phyloP scores from a whole-genome alignment of 1,139 yeast genomes.

The Pichia sp. region DNA sequence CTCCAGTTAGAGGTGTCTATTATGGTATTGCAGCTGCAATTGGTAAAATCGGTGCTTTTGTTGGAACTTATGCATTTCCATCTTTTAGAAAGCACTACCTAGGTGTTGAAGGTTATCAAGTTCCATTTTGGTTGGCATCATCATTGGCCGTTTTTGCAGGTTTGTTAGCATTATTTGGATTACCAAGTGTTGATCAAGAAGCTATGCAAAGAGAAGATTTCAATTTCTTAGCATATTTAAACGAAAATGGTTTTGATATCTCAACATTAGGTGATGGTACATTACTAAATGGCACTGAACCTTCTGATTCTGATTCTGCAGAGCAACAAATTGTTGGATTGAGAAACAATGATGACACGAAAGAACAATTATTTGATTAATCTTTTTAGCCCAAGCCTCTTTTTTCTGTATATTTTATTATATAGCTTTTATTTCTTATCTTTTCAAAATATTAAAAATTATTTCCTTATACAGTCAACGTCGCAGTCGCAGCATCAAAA shows the following conservation, averaged over 20 bases:
- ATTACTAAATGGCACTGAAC: conserved; percentile 12
- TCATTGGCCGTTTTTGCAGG: conserved; percentile 72
- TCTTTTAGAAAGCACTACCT: conserved; percentile 30
- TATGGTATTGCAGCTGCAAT: conserved; percentile 88
- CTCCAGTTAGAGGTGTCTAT: conserved; percentile 85
- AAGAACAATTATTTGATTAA: background rate
- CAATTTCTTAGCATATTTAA: conserved; percentile 59
- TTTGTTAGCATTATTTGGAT: conserved; percentile 56
- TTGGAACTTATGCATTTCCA: conserved; percentile 86
- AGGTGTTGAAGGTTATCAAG: conserved; percentile 44
- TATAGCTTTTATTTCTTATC: too few relatives aligned
- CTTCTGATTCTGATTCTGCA: conserved; percentile 1
- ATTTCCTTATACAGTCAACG: too few relatives aligned
- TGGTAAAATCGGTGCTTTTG: conserved; percentile 90
- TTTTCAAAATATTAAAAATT: too few relatives aligned
- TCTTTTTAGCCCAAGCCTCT: background rate
- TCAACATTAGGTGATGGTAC: conserved; percentile 40
- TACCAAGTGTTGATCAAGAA: conserved; percentile 80
- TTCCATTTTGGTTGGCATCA: conserved; percentile 80
- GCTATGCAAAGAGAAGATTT: conserved; percentile 75
- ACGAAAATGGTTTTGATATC: conserved; percentile 52
- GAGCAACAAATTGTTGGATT: conserved; percentile 8
- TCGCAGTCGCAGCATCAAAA: too few relatives aligned
- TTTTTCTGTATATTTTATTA: too few relatives aligned
- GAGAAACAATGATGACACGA: background rate